phyloP scores from a whole-genome alignment of 1,139 yeast species.

The Kodamaea sp. region DNA sequence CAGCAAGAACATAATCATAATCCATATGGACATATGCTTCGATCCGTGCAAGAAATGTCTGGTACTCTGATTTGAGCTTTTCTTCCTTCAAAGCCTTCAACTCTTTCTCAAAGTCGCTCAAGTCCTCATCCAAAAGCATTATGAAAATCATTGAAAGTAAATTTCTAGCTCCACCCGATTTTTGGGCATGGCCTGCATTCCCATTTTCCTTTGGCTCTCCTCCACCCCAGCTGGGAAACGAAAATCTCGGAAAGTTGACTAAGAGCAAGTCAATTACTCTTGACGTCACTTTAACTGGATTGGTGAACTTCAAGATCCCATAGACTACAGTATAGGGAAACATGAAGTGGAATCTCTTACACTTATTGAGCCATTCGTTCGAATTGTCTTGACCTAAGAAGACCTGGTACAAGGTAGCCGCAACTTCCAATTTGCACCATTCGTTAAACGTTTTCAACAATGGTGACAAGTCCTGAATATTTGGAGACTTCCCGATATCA shows the following conservation, averaged over 20 bases:
- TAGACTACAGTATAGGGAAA: slow-evolving; percentile 78
- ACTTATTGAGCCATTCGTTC: slow-evolving; percentile 67
- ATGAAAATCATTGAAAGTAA: slow-evolving; percentile 72
- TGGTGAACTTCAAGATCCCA: slow-evolving; percentile 75
- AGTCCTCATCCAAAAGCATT: slow-evolving; percentile 76
- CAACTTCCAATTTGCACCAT: slow-evolving; percentile 79
- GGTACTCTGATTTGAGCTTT: slow-evolving; percentile 19
- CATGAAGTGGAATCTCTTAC: slow-evolving; percentile 65
- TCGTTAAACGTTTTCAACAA: slow-evolving; percentile 69
- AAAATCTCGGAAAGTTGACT: slow-evolving; percentile 61
- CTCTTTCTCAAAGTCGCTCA: slow-evolving; percentile 62
- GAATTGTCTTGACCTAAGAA: slow-evolving; percentile 81
- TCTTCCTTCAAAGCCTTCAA: slow-evolving; percentile 46
- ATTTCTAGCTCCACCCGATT: slow-evolving; percentile 55
- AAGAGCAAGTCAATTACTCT: slow-evolving; percentile 75
- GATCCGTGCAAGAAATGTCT: slow-evolving; percentile 27
- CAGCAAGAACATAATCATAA: slow-evolving; percentile 17
- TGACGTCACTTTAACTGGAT: slow-evolving; percentile 82
- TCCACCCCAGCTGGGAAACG: slow-evolving; percentile 23
- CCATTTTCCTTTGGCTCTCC: slow-evolving; percentile 14
- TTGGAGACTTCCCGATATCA: slow-evolving; percentile 59
- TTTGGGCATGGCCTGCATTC: slow-evolving; percentile 11
- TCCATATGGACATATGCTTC: slow-evolving; percentile 23
- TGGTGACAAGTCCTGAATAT: slow-evolving; percentile 65
- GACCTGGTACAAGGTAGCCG: slow-evolving; percentile 78